Conservation (phyloP, 371 early-diverging fungal genomes). For the Phascolomyces articulosus region DNA sequence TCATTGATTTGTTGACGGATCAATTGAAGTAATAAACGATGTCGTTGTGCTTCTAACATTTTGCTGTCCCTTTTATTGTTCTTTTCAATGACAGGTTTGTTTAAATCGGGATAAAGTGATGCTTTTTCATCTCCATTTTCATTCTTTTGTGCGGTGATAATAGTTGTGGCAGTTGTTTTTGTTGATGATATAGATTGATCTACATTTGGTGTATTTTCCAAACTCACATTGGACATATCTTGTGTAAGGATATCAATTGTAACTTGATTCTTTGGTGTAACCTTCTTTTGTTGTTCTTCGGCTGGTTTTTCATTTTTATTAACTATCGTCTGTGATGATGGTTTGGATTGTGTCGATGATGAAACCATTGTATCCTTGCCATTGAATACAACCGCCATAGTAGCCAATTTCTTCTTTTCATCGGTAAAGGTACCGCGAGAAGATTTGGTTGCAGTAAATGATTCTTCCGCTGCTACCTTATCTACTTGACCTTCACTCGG, state of each 20-base stretch:
- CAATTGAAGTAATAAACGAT: neutral
- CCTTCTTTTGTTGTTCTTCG: neutral
- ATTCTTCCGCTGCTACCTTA: conserved; percentile 17
- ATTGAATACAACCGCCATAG: conserved; percentile 26
- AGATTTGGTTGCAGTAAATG: conserved; percentile 22
- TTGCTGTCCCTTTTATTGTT: neutral
- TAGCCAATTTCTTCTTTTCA: conserved; percentile 35
- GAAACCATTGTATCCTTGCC: neutral
- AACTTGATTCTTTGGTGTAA: conserved; percentile 5
- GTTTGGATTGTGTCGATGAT: neutral
- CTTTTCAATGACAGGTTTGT: neutral
- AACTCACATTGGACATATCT: conserved; percentile 12
- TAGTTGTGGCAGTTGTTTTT: neutral
- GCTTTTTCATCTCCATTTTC: neutral
- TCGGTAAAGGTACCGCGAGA: neutral
- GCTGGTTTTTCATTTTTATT: too few species aligned
- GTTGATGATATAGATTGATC: too few species aligned
- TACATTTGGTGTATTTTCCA: conserved; percentile 5
- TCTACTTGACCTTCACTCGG: conserved; percentile 15
- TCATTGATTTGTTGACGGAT: conserved; percentile 13
- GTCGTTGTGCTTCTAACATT: neutral
- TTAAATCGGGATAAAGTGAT: neutral
- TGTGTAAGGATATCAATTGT: conserved; percentile 16
- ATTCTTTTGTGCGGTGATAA: neutral
- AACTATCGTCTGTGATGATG: neutral